These are phyloP conservation scores for Phytopythium ostracodes DNA, from an alignment of 352 stramenopile species.

Conservation along the genomic window DNA sequence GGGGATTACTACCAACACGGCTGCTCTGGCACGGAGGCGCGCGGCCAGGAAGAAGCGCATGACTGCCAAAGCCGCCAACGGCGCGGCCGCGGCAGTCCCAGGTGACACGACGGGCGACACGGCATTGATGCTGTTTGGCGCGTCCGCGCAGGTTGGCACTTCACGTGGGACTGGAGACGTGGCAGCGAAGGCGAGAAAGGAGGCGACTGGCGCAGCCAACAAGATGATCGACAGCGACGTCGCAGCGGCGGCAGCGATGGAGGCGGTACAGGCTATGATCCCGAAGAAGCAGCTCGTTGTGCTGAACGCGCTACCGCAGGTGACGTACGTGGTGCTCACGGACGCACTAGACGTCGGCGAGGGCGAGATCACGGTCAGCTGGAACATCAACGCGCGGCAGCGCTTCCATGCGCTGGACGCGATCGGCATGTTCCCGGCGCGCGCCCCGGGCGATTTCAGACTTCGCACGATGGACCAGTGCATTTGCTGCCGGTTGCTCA, in stretches of 20 bases:
- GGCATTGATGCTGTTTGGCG: background rate
- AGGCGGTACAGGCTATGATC: slow-evolving; percentile 21
- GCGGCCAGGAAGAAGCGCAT: background rate
- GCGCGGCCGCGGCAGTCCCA: background rate
- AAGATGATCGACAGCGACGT: slow-evolving; percentile 14
- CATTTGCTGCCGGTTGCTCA: slow-evolving; percentile 53
- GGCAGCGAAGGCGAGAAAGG: background rate
- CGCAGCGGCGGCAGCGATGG: slow-evolving; percentile 15
- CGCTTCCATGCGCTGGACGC: slow-evolving; percentile 53
- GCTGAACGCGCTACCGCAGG: slow-evolving; percentile 37
- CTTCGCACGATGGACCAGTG: slow-evolving; percentile 48
- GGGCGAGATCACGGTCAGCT: slow-evolving; percentile 52
- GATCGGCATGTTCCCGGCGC: slow-evolving; percentile 54
- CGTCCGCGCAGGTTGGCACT: background rate
- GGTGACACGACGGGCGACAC: background rate
- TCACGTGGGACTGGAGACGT: background rate
- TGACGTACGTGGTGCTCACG: slow-evolving; percentile 49
- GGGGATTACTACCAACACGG: slow-evolving; percentile 13
- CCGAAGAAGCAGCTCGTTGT: slow-evolving; percentile 35
- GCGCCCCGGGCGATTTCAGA: slow-evolving; percentile 21
- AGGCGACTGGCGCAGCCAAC: slow-evolving; percentile 9
- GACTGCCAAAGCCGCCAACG: background rate
- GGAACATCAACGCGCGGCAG: slow-evolving; percentile 47
- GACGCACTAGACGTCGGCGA: slow-evolving; percentile 43
- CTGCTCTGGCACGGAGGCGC: background rate